These are phyloP conservation scores for Claviceps cyperi DNA, from an alignment of 2,329 filamentous ascomycete species.

Conservation along the genomic window DNA sequence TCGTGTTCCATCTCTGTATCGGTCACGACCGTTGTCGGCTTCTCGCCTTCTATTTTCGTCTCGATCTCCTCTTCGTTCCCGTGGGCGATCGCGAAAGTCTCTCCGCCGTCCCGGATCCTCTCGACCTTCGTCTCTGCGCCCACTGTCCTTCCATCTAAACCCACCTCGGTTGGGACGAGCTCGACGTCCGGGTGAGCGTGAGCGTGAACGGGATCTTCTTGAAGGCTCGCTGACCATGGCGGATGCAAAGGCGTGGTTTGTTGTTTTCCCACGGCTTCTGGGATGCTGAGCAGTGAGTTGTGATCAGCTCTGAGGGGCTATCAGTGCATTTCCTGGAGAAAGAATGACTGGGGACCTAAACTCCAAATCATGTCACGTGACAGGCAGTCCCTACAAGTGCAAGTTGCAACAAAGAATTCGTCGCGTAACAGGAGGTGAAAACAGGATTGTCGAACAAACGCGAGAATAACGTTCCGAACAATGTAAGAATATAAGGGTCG, in stretches of 20 bases:
- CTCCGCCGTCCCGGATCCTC: conserved; percentile 22
- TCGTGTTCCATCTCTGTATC: conserved; percentile 14
- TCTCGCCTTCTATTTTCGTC: conserved; percentile 12
- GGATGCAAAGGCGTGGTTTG: background rate
- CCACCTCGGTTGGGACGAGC: conserved; percentile 24
- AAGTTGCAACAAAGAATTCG: too few species aligned
- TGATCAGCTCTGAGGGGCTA: background rate
- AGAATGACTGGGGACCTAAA: too few species aligned
- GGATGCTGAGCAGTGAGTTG: too few species aligned
- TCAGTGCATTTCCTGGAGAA: background rate
- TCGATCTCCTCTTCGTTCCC: conserved; percentile 17
- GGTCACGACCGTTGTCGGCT: conserved; percentile 16
- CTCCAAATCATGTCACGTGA: too few species aligned
- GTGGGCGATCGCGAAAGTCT: conserved; percentile 31
- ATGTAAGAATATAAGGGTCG: too few species aligned
- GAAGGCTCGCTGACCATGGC: conserved; percentile 13
- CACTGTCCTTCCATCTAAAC: conserved; percentile 45
- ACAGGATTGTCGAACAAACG: too few species aligned
- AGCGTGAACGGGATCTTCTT: conserved; percentile 14
- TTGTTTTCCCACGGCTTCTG: background rate
- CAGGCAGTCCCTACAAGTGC: too few species aligned
- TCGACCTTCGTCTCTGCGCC: conserved; percentile 28
- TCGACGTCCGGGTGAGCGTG: conserved; percentile 14
- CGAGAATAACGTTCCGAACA: too few species aligned
- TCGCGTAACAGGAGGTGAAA: too few species aligned